Conservation (phyloP, 495 filamentous ascomycete genomes). For the Penicillium canescens region DNA sequence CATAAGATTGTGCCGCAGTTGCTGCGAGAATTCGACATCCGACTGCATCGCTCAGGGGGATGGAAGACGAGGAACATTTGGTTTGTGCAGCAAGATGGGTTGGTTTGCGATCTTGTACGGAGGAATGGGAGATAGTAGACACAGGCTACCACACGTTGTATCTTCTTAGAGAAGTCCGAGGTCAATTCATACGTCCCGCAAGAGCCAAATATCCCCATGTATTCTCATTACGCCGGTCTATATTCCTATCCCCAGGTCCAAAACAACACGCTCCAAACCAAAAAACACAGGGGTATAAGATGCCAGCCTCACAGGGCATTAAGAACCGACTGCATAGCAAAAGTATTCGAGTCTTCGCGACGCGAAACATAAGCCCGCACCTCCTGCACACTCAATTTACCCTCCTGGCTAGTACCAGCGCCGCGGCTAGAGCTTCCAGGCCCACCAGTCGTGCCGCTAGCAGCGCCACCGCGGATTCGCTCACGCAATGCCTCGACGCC, state of each 20-base stretch:
- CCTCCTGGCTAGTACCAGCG: conserved; percentile 39
- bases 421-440: conserved; percentile 24
- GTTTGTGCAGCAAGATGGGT: conserved; percentile 37
- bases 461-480: conserved; percentile 60
- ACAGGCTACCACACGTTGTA: too few species aligned
- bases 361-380: conserved; percentile 79
- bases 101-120: conserved; percentile 20
- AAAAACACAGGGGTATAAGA: conserved; percentile 2
- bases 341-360: conserved; percentile 77
- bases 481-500: conserved; percentile 85
- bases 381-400: conserved; percentile 63
- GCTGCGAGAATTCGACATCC: conserved; percentile 66
- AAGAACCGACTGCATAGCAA: conserved; percentile 80
- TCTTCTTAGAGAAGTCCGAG: neutral
- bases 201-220: neutral
- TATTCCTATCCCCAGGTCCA: neutral
- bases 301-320: conserved; percentile 46
- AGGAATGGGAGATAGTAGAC: neutral
- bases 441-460: conserved; percentile 26
- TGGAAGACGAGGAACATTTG: conserved; percentile 31
- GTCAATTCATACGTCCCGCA: neutral
- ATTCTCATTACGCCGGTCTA: conserved; percentile 6
- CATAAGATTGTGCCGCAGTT: conserved; percentile 77
- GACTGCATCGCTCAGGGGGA: conserved; percentile 17
- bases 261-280: neutral